Evolutionary conservation across 371 early-diverging fungal species (phyloP).

Genomic region (Lichtheimia ramosa): DNA sequence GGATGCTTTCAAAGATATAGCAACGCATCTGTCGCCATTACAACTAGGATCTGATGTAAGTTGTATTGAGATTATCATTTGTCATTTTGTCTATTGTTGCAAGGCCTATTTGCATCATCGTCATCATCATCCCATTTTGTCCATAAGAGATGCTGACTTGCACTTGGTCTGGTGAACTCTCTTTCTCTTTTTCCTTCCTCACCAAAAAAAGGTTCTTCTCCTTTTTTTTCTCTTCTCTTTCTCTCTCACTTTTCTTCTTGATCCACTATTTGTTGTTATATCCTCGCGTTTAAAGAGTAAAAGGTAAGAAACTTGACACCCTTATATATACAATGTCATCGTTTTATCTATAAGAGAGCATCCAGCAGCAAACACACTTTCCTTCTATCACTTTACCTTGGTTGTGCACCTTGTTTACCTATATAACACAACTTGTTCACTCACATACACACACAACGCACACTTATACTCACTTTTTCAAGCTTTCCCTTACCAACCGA

Average conservation of each 20-base stretch:
- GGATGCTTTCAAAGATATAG: no score
- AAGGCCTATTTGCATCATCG: constrained; percentile 1
- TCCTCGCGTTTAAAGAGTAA: constrained; percentile 8
- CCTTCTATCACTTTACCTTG: no score
- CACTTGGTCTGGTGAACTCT: not conserved
- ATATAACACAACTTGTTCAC: not conserved
- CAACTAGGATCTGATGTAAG: constrained; percentile 1
- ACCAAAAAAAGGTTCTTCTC: not conserved
- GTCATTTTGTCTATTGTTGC: constrained; percentile 3
- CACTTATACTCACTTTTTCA: no score
- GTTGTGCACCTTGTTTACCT: not conserved
- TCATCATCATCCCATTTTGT: constrained; percentile 2
- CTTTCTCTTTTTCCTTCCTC: not conserved
- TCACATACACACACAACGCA: no score
- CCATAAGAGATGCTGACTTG: not conserved
- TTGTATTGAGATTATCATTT: not conserved
- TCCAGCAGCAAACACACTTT: not conserved
- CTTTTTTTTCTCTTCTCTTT: not conserved
- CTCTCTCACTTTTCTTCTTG: not conserved
- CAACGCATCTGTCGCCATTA: constrained; percentile 1
- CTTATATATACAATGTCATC: not conserved
- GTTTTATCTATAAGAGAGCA: not conserved
- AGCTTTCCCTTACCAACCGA: no score
- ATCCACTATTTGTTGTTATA: constrained; percentile 1
- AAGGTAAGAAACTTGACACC: constrained; percentile 6